Evolutionary conservation across 495 filamentous ascomycete genomes (phyloP).

Genomic region (Penicillium chermesinum): DNA sequence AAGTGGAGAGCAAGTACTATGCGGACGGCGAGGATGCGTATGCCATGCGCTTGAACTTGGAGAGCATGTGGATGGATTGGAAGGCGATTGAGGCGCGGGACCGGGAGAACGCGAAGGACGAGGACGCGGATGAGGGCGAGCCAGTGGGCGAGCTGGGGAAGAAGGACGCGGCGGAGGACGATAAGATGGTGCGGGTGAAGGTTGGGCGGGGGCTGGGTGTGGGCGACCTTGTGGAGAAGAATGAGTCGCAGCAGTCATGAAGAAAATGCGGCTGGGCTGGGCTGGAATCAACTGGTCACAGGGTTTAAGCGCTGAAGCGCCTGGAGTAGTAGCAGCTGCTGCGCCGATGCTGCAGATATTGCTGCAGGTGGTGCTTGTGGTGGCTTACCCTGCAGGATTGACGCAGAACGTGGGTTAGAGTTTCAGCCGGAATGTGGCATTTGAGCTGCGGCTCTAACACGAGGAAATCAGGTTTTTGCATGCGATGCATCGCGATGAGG

Average conservation of each 20-base stretch:
- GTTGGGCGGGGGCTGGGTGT: slow-evolving; percentile 77
- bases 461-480: too few species aligned
- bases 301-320: too few species aligned
- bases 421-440: too few species aligned
- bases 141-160: slow-evolving; percentile 49
- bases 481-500: too few species aligned
- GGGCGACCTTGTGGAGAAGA: slow-evolving; percentile 78
- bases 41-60: slow-evolving; percentile 83
- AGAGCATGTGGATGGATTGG: slow-evolving; percentile 50
- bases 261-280: too few species aligned
- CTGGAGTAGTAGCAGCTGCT: too few species aligned
- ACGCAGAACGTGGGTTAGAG: too few species aligned
- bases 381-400: too few species aligned
- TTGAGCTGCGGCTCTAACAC: too few species aligned
- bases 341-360: too few species aligned
- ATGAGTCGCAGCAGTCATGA: slow-evolving; percentile 42
- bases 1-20: slow-evolving; percentile 91
- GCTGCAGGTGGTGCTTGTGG: too few species aligned
- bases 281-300: too few species aligned
- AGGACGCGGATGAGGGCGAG: slow-evolving; percentile 36
- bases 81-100: slow-evolving; percentile 39
- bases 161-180: slow-evolving; percentile 43
- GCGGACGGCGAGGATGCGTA: slow-evolving; percentile 97
- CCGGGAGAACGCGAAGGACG: slow-evolving; percentile 35
- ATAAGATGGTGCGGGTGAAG: slow-evolving; percentile 63